A percentile compares a stretch with the other conserved stretches of the same genome.
Evolutionary conservation across 345 rosid genomes (phyloP).

Genomic region (Melaleuca alternifolia): DNA sequence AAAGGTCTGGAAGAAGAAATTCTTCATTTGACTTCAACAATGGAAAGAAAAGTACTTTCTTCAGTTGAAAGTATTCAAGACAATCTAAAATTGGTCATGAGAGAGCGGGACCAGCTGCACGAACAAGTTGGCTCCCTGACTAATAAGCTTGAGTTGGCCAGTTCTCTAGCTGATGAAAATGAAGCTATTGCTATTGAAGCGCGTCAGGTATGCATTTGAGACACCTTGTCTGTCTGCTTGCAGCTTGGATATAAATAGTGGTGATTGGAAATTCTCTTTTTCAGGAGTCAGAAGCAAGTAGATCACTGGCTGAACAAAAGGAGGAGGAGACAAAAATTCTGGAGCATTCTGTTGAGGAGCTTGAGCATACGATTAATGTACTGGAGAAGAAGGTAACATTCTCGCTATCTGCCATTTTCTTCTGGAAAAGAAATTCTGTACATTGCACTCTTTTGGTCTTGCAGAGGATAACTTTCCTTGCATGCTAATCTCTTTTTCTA

Average conservation of each 20-base stretch:
- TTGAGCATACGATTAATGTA: constrained; percentile 70
- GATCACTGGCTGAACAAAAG: constrained; percentile 67
- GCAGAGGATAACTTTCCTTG: neutral
- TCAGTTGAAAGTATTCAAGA: constrained; percentile 41
- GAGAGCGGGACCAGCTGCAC: constrained; percentile 51
- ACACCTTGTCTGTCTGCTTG: neutral
- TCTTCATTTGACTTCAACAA: constrained; percentile 42
- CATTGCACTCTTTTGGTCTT: neutral
- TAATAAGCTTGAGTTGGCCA: constrained; percentile 56
- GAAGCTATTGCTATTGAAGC: constrained; percentile 82
- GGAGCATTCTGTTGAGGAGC: constrained; percentile 82
- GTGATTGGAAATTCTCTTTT: neutral
- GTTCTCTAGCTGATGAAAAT: constrained; percentile 72
- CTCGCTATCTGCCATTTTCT: neutral
- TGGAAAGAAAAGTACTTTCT: constrained; percentile 32
- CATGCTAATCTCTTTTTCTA: neutral
- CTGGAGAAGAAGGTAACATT: constrained; percentile 68
- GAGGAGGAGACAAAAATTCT: constrained; percentile 88
- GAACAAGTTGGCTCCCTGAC: constrained; percentile 53
- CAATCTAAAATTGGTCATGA: constrained; percentile 28
- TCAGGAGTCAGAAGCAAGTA: constrained; percentile 76
- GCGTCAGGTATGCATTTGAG: constrained; percentile 41
- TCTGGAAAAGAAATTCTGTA: neutral
- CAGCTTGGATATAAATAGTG: neutral
- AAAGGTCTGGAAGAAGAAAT: constrained; percentile 75